Evolutionary conservation across 352 stramenopile species (phyloP).

Genomic region (Globisporangium megalacanthum): DNA sequence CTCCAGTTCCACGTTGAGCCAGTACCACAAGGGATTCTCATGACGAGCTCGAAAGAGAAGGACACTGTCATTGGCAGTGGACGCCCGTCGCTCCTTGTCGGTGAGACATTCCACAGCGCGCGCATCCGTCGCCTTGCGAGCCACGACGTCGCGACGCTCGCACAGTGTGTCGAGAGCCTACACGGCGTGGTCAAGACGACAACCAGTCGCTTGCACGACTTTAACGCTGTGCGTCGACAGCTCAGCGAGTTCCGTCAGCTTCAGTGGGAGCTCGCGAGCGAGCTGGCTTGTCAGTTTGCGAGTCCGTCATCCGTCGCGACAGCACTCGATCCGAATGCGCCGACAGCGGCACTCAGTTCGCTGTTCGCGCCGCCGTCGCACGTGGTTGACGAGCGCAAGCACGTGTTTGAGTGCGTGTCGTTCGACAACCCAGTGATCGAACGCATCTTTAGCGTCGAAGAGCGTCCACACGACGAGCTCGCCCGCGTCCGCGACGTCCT

Average conservation of each 20-base stretch:
- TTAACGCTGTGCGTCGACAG: slow-evolving; percentile 22
- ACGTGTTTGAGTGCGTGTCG: slow-evolving; percentile 57
- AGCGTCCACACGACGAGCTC: slow-evolving; percentile 41
- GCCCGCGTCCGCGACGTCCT: slow-evolving; percentile 31
- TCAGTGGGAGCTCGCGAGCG: slow-evolving; percentile 48
- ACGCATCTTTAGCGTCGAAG: slow-evolving; percentile 55
- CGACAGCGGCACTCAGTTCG: background rate
- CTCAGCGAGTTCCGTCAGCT: slow-evolving; percentile 28
- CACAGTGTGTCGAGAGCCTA: slow-evolving; percentile 26
- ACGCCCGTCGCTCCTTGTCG: slow-evolving; percentile 17
- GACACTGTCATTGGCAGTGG: background rate
- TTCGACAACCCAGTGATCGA: slow-evolving; percentile 50
- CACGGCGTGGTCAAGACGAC: slow-evolving; percentile 27
- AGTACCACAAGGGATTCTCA: slow-evolving; percentile 26
- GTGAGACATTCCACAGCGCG: slow-evolving; percentile 35
- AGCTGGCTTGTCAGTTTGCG: slow-evolving; percentile 39
- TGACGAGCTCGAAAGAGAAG: slow-evolving; percentile 13
- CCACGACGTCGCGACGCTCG: slow-evolving; percentile 23
- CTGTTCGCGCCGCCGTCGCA: slow-evolving; percentile 5
- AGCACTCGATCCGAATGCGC: background rate
- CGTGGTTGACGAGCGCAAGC: slow-evolving; percentile 27
- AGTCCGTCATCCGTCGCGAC: background rate
- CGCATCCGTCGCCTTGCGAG: slow-evolving; percentile 30
- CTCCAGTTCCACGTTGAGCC: slow-evolving; percentile 41
- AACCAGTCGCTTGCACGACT: slow-evolving; percentile 26